Evolutionary conservation across 2,329 filamentous ascomycete species (phyloP), one percentile per base, ranked within the genome.

Genomic region (Scedosporium minutisporum): DNA sequence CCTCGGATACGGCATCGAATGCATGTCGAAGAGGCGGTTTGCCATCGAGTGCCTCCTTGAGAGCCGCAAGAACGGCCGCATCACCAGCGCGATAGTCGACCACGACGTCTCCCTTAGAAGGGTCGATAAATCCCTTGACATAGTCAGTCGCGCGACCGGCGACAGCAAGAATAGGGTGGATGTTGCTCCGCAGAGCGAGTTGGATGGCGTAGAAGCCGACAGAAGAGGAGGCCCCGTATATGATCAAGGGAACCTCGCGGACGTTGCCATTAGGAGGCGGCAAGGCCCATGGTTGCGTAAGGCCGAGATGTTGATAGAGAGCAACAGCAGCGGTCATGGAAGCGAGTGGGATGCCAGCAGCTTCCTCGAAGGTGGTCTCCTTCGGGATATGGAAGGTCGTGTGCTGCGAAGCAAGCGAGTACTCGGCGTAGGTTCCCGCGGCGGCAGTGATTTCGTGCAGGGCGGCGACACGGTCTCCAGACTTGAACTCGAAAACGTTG

Each of bases 201-300:
- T 87, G 82, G 62, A 87, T 76, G 0, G 78, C 82, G 65, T 79
- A 87, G 2, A 81, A 75, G 5, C 84, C 85, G 0, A 86, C 82
- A 0, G 83, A 78, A 0, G 78, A 77, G 0, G 78, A 73, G 2
- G 73, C 80, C 3, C 82, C 79, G 67, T 85, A 84, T 60, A 85
- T 74, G 4, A 83, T 33, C 9, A 70, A 27, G 14, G 67, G 66
- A 12, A 57, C 60, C 4, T 59, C 44, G 6, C 41, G 41, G 6
- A 46, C 25, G 2, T 25, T 46, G 42, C 57, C 63, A 18, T 55
- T 70, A 1, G 12, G 62, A 62, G 3, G 58, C 14, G 4, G 74
- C 69, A 0, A 76, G 76, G 0, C 68, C 76, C 78, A 85, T 1
- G 83, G 82, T 6, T 75, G 67, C 2, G 82, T 81, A 1, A 85